Base-by-base conservation (phyloP, 352 stramenopile genomes). In the Hyaloperonospora arabidopsidis region DNA sequence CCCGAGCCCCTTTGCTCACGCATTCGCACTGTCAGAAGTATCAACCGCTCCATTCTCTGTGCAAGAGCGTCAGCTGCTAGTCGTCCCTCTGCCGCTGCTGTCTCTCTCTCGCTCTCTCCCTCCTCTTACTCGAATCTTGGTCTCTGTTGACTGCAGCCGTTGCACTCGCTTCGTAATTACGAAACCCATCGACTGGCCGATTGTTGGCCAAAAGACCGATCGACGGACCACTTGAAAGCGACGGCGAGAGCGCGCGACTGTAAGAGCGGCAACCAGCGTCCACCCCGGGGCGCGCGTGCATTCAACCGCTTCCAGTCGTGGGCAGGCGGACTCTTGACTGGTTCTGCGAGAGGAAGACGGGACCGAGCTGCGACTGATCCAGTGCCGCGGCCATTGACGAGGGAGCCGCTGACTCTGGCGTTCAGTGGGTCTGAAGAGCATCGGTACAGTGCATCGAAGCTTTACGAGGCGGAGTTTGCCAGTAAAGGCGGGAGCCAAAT, bases 261-360 rank as follows among this genome's bases (percentile, higher is more conserved):
- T 23, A 52, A 45, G 6, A 34, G 45, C 48, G 29, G 35, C 35
- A 64, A 50, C 49, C 57, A 64, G 54, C 59, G 57, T 49, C 61
- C 52, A 32, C 48, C 57, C 39, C 57, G 61, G n/a, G n/a, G n/a
- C 47, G 41, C 57, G 23, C 57, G 63, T 50, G 56, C 54, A 53
- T 46, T 71, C 54, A 44, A 65, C 54, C 59, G 63, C n/a, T 62
- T 71, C 32, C 59, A 55, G 53, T 61, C 54, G 18, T 71, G 63
- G 63, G 63, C 63, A 44, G 48, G 63, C 28, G 54, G 23, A 57
- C 48, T 71, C 11, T 25, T 71, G n/a, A n/a, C n/a, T 2, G 54
- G 47, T 43, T 21, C 36, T 41, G 49, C 61, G 5, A 57, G 18
- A 52, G 40, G 41, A 50, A 43, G 23, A 11, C 38, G 60, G 57